Base-by-base conservation (phyloP, 2,329 filamentous ascomycete species). In the Dryadomyces quercivorus region DNA sequence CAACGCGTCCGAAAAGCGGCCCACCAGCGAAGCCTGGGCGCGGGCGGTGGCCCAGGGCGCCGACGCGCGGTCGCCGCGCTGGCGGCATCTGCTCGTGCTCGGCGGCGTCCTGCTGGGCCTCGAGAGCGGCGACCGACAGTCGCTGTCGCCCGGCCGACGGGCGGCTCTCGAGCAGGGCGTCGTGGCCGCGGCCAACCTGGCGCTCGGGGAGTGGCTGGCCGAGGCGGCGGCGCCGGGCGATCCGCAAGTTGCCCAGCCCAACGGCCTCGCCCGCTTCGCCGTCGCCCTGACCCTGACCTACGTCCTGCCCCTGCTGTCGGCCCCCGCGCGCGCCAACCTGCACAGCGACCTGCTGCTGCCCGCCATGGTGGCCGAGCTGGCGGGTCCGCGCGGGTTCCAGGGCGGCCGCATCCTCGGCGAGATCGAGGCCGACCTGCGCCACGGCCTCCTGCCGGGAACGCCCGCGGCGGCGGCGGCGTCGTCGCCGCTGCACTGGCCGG, bases 81-180 rank as follows among this genome's bases (percentile, higher is more conserved):
- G 89, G 89, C 84, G 89, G 66, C 90, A 95, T 67, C 69, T 90
- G 34, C 73, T 95, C n/a, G 77, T 91, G 5, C 77, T 95, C 9
- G 83, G 84, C 0, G 91, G 89, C 3, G 72, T 95, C 21, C 69
- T 95, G 56, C 77, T 92, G 64, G 89, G 88, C 9, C 84, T 91
- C 63, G 85, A 86, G 60, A 73, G 77, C 16, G 75, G 80, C 57
- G 77, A 83, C 44, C 71, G 81, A 48, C 76, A 78, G 56, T 78
- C 80, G n/a, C 67, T 90, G n/a, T 80, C 84, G 5, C 69, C 73
- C 36, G 68, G 75, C 51, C 74, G 92, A 65, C 76, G 84, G 48
- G 77, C 72, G 38, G 88, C 80, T 45, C 72, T 95, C 0, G 86
- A 92, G 63, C 74, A 76, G 18, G 87, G 86, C 2, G 76, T 95